Evolutionary conservation across 73 alveolate genomes (phyloP), one percentile per base, ranked within the genome.

Genomic region (Uronychia setigera): DNA sequence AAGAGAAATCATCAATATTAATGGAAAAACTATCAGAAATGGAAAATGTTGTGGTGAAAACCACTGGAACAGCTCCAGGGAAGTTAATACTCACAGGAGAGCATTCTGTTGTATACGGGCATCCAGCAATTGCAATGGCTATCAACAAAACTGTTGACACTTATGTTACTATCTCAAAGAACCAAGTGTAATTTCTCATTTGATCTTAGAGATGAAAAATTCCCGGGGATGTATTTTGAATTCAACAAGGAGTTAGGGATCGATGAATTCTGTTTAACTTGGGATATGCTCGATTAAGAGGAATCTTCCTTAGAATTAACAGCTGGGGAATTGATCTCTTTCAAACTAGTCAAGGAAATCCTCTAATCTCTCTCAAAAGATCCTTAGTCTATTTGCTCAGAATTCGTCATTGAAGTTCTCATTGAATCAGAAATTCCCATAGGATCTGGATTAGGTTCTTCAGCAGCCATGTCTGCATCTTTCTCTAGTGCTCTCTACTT

Each of bases 81-180:
- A 95, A 95, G 85, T 91, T 95, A 0, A 95, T 95, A 0, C 88
- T 95, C 33, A 87, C 94, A 32, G 99, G 99, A 67, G 99, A 95
- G 84, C 98, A 95, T 82, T 93, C 99, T 26, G 99, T 95, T 5
- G 98, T 95, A 0, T 95, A 95, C 83, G 97, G 96, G 1, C 96
- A 92, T 57, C 93, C 92, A 13, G 99, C 98, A 31, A 59, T 95
- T 1, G 97, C 91, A 30, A 82, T 91, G 80, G 92, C 96, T 19
- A 81, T 94, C 1, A 88, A 92, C 60, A 26, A 25, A 28, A 29
- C 29, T 26, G 80, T 13, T 9, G 80, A 74, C 14, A 58, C 26
- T 58, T 58, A 58, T 58, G 74, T 19, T 58, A 26, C 13, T 58
- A 58, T 58, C 74, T 19, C 74, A 58, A 58, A 58, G 74, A 58